Evolutionary conservation across 2,329 filamentous ascomycete genomes (phyloP), one percentile per base, ranked within the genome.

Genomic region (Dothistroma pini): DNA sequence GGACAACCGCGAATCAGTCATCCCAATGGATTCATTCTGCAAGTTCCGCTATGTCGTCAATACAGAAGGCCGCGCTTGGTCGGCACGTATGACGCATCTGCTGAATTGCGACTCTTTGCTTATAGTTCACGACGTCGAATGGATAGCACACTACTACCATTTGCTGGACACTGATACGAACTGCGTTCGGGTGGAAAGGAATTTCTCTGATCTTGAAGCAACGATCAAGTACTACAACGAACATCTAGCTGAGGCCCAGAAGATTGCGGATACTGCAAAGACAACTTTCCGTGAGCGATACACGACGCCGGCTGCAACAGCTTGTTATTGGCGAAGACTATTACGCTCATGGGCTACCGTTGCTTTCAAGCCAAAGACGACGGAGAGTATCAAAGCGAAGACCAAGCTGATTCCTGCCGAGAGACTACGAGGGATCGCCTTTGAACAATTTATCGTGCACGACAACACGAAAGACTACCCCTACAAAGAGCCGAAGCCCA

Each of bases 301-400:
- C 35, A 66, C 66, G 2, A 66, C 66, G 16, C 66, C 68, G n/a
- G 68, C 68, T 25, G 71, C 71, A 0, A 68, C 69, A 22, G 65
- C 70, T 38, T 74, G 71, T 55, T 74, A 74, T 53, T 73, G 71
- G 57, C 60, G 66, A 29, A 61, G 61, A 56, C 57, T 72, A 50
- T 56, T 70, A n/a, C 38, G 59, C 12, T 60, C 61, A 7, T 73
- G 70, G 68, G 61, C 61, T 4, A 53, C 61, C 5, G 67, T 70
- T 1, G 62, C 66, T 22, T 71, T 69, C 49, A 57, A 54, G 53
- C 69, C 69, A 14, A 47, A 62, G 11, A 60, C 63, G 1, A 62
- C 38, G 14, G 51, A 53, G 16, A 49, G 54, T 9, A 25, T 34
- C 32, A 56, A 59, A 54, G 56, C 57, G 16, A 57, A 65, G 49